Evolutionary conservation across 257 asterid genomes (phyloP).

Genomic region (Jaltomata sinuosa): DNA sequence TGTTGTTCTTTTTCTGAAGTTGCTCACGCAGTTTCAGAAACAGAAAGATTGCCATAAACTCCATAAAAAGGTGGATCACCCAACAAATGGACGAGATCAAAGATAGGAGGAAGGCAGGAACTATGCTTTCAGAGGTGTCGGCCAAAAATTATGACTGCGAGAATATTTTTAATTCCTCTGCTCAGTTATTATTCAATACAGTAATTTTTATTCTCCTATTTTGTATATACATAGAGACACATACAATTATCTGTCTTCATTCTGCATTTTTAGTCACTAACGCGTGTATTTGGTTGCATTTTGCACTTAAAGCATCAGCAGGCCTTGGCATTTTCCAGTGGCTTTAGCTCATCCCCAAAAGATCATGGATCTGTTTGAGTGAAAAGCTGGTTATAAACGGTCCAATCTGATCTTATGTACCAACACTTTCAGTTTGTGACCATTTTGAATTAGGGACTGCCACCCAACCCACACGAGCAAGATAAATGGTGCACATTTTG

Average conservation of each 20-base stretch:
- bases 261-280: neutral
- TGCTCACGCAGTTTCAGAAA: neutral
- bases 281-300: neutral
- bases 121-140: neutral
- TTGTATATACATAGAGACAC: neutral
- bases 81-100: neutral
- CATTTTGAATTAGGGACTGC: neutral
- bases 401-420: neutral
- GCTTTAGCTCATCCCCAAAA: neutral
- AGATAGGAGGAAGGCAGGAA: neutral
- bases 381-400: neutral
- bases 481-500: neutral
- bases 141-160: neutral
- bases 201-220: neutral
- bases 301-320: neutral
- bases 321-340: neutral
- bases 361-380: neutral
- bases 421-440: neutral
- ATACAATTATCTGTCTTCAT: neutral
- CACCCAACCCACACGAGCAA: neutral
- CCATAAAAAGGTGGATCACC: neutral
- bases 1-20: neutral
- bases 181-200: neutral
- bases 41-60: neutral
- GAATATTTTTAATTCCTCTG: neutral